Percentiles rank a stretch among this genome's conserved stretches.
phyloP scores from a whole-genome alignment of 2,329 filamentous ascomycete genomes.

The Orbilia brochopaga region DNA sequence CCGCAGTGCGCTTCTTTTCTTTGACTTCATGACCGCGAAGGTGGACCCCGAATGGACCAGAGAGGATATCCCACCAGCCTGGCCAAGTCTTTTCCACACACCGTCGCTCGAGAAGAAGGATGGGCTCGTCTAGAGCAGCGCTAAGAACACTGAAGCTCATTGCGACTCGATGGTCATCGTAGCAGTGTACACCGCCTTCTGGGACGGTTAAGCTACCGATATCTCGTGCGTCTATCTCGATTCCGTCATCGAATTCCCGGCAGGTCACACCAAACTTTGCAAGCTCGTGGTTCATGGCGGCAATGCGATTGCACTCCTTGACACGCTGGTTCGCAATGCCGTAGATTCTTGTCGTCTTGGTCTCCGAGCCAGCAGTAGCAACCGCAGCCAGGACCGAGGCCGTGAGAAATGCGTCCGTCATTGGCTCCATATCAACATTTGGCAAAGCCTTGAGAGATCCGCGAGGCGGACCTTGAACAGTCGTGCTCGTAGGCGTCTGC shows the following conservation, averaged over 20 bases:
- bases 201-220: slow-evolving; percentile 64
- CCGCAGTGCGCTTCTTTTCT: slow-evolving; percentile 55
- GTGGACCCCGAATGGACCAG: slow-evolving; percentile 75
- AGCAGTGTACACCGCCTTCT: slow-evolving; percentile 78
- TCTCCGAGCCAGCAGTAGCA: slow-evolving; percentile 70
- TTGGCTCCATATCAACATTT: slow-evolving; percentile 96
- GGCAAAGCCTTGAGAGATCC: slow-evolving; percentile 76
- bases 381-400: slow-evolving; percentile 92
- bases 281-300: slow-evolving; percentile 92
- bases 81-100: slow-evolving; percentile 98
- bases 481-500: slow-evolving; percentile 84
- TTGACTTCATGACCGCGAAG: slow-evolving; percentile 75
- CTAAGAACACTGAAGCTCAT: slow-evolving; percentile 97
- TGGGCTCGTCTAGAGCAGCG: slow-evolving; percentile 71
- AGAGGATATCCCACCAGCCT: slow-evolving; percentile 93
- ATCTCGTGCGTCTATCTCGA: slow-evolving; percentile 70
- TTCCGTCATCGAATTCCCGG: slow-evolving; percentile 90
- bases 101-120: slow-evolving; percentile 83
- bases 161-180: slow-evolving; percentile 95
- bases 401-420: slow-evolving; percentile 98
- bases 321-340: slow-evolving; percentile 98
- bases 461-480: slow-evolving; percentile 81
- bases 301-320: slow-evolving; percentile 96
- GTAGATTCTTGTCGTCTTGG: slow-evolving; percentile 76
- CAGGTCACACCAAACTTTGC: slow-evolving; percentile 90